These are phyloP conservation scores for Diaporthe sp. DNA, from an alignment of 2,329 filamentous ascomycete genomes.

Conservation along the genomic window DNA sequence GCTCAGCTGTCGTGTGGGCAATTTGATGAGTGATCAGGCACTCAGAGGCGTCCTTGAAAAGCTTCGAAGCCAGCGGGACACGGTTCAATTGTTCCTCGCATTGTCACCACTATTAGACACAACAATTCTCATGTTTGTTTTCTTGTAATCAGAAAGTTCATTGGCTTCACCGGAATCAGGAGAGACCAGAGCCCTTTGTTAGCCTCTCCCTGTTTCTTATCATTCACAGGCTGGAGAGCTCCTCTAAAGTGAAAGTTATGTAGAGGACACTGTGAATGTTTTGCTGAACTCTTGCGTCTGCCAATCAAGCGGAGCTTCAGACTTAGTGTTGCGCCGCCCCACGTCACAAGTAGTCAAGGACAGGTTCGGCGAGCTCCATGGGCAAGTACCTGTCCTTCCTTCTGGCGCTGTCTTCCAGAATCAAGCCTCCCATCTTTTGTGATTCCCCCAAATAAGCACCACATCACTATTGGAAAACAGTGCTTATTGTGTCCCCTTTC, in stretches of 20 bases:
- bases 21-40: too few relatives aligned
- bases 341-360: too few relatives aligned
- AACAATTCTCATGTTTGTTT: not conserved
- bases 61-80: too few relatives aligned
- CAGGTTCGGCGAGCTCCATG: too few relatives aligned
- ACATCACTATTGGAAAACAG: not conserved
- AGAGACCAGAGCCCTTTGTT: fast-evolving
- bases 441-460: not conserved
- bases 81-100: too few relatives aligned
- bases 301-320: too few relatives aligned
- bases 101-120: not conserved
- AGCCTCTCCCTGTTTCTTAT: too few relatives aligned
- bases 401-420: not conserved
- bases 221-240: not conserved
- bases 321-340: too few relatives aligned
- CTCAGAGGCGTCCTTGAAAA: not conserved
- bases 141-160: not conserved
- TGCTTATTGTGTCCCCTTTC: not conserved
- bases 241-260: too few relatives aligned
- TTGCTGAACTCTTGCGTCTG: too few relatives aligned
- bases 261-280: not conserved
- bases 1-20: not conserved
- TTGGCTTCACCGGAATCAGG: not conserved
- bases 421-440: not conserved
- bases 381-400: too few relatives aligned